Base-by-base conservation (phyloP, 192 early-diverging fungal genomes). In the Rhizophagus clarus region DNA sequence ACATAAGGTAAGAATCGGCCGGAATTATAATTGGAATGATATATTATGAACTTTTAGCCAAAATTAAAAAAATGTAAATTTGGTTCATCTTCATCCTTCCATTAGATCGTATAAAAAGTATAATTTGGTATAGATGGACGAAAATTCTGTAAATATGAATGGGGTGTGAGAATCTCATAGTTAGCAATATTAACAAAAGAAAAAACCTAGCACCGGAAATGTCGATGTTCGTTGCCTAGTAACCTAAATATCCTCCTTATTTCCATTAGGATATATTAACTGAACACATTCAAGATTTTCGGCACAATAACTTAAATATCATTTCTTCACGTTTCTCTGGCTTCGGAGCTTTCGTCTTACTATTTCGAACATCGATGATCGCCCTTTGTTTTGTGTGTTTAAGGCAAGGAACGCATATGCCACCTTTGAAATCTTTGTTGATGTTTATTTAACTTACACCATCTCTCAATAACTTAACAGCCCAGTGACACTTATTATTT, bases 401-500 rank as follows among this genome's bases (percentile, higher is more conserved):
- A 76, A 76, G 72, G 61, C 61, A 62, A 49, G 40, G 26, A n/a
- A 26, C 67, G 40, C 82, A 68, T 64, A 56, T 12, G 42, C 77
- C 75, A 62, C 64, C 79, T 63, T 71, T 40, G 56, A 66, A 84
- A 84, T 62, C 73, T 31, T 49, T 42, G 51, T 62, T 68, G 60
- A 73, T 77, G 83, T 56, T 81, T 40, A 69, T 77, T 14, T 60
- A 78, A 68, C 45, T 47, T 20, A 64, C 45, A 70, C 79, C 74
- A 42, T 85, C 80, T 49, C 67, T 28, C 7, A 85, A 76, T 71
- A 84, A 32, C 72, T 85, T 74, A 66, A 84, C 75, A 34, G 74
- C 83, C 82, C 78, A 84, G n/a, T 72, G 76, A 51, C 28, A n/a
- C n/a, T 74, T 9, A 32, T 79, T 47, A 82, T 83, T 79, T 61